Percentiles rank a stretch among this genome's conserved stretches.
phyloP scores from a whole-genome alignment of 2,329 filamentous ascomycete genomes.

The Clonostachys rosea region DNA sequence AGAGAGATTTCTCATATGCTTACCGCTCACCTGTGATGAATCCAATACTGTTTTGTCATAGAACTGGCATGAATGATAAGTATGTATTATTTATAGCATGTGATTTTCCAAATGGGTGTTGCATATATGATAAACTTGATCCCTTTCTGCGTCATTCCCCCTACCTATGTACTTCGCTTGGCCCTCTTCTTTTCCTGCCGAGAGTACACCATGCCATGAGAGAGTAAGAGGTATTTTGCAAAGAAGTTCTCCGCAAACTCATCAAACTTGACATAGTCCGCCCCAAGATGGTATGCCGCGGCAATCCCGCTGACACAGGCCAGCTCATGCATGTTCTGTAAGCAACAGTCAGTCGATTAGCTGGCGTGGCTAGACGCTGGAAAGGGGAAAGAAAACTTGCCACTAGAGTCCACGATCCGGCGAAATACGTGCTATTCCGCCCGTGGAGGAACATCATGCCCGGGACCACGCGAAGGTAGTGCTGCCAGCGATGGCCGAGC shows the following conservation, averaged over 20 bases:
- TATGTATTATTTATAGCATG: too few species aligned
- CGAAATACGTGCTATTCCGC: conserved; percentile 56
- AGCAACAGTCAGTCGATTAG: not conserved
- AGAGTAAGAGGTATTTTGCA: conserved; percentile 37
- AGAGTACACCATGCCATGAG: conserved; percentile 34
- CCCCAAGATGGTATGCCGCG: conserved; percentile 65
- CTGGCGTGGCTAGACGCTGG: not conserved
- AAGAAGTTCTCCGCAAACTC: conserved; percentile 43
- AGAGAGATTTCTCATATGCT: too few species aligned
- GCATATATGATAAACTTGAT: too few species aligned
- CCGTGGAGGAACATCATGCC: conserved; percentile 71
- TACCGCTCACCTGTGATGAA: too few species aligned
- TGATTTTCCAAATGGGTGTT: too few species aligned
- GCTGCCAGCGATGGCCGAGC: conserved; percentile 59
- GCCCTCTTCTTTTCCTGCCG: conserved; percentile 21
- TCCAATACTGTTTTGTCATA: too few species aligned
- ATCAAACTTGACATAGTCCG: conserved; percentile 57
- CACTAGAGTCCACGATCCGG: conserved; percentile 65
- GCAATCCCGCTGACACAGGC: conserved; percentile 68
- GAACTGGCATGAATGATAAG: too few species aligned
- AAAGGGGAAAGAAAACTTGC: conserved; percentile 28
- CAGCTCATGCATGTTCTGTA: conserved; percentile 62
- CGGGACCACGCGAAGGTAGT: conserved; percentile 62
- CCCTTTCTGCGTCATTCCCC: not conserved
- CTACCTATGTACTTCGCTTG: not conserved